Conservation (phyloP, 495 filamentous ascomycete genomes). For the Neurospora discreta region DNA sequence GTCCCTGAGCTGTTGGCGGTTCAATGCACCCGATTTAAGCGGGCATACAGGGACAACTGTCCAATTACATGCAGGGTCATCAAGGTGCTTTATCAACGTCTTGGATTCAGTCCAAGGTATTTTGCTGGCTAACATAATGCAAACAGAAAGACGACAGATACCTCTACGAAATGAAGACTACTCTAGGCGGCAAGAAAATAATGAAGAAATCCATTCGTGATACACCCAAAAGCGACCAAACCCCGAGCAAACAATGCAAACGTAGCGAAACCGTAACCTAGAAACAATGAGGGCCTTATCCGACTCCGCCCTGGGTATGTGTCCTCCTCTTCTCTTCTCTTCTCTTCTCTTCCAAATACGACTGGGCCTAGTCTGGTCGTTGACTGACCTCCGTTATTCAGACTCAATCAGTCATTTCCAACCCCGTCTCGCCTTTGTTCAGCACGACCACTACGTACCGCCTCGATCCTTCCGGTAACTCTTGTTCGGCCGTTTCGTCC, state of each 20-base stretch:
- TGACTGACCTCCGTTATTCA: background rate
- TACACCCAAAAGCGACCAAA: background rate
- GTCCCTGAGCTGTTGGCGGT: background rate
- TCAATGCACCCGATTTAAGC: background rate
- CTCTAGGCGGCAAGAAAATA: background rate
- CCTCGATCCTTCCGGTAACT: constrained; percentile 4
- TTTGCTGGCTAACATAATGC: background rate
- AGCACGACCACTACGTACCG: constrained; percentile 23
- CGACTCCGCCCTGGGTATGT: background rate
- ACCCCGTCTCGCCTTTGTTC: constrained; percentile 8
- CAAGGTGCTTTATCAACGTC: background rate
- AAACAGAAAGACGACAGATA: background rate
- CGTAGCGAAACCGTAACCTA: background rate
- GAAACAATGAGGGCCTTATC: background rate
- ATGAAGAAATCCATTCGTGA: background rate
- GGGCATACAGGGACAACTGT: background rate
- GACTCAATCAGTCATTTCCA: background rate
- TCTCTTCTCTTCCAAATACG: background rate
- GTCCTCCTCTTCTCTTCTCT: background rate
- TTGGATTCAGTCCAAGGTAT: background rate
- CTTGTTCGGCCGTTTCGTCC: background rate
- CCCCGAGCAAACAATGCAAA: background rate
- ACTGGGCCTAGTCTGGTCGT: background rate
- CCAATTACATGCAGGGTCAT: background rate
- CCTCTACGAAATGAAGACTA: background rate